Percentiles rank a stretch among this genome's conserved stretches.
Evolutionary conservation across 2,329 filamentous ascomycete genomes (phyloP).

Genomic region (Aquanectria penicillioides): DNA sequence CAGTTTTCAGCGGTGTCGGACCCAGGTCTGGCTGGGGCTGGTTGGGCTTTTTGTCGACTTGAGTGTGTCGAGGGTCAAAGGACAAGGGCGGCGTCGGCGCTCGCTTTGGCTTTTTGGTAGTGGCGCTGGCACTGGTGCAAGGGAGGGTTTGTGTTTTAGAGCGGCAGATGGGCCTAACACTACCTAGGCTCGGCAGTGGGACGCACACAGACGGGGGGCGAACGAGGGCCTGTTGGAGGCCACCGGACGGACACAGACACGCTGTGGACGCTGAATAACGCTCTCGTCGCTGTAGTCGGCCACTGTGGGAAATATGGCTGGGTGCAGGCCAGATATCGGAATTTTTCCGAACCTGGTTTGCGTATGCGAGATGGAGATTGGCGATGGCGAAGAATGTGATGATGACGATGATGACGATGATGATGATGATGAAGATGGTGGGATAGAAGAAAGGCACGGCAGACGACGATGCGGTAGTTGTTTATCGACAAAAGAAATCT

Average conservation of each 20-base stretch:
- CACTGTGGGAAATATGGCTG: neutral
- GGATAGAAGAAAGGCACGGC: neutral
- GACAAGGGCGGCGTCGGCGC: slow-evolving; percentile 16
- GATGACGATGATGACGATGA: neutral
- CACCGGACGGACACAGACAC: slow-evolving; percentile 7
- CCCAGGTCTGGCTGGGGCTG: slow-evolving; percentile 18
- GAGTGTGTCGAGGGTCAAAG: slow-evolving; percentile 16
- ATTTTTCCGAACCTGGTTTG: neutral
- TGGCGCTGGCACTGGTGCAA: slow-evolving; percentile 24
- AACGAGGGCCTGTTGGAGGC: slow-evolving; percentile 14
- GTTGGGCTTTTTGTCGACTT: slow-evolving; percentile 13
- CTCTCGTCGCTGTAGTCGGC: neutral
- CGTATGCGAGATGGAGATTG: neutral
- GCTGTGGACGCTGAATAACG: slow-evolving; percentile 14
- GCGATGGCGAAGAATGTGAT: neutral
- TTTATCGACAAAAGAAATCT: slow-evolving; percentile 14
- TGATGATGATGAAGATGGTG: neutral
- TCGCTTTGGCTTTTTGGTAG: slow-evolving; percentile 4
- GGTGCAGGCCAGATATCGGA: neutral
- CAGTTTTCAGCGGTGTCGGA: slow-evolving; percentile 29
- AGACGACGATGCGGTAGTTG: slow-evolving; percentile 13
- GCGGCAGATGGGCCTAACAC: slow-evolving; percentile 22
- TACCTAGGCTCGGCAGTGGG: slow-evolving; percentile 24
- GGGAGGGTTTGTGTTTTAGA: slow-evolving; percentile 24
- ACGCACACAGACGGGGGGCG: slow-evolving; percentile 15